Evolutionary conservation across 106 monocot genomes (phyloP), one percentile per base, ranked within the genome.

Genomic region (Phalaenopsis aphrodite): DNA sequence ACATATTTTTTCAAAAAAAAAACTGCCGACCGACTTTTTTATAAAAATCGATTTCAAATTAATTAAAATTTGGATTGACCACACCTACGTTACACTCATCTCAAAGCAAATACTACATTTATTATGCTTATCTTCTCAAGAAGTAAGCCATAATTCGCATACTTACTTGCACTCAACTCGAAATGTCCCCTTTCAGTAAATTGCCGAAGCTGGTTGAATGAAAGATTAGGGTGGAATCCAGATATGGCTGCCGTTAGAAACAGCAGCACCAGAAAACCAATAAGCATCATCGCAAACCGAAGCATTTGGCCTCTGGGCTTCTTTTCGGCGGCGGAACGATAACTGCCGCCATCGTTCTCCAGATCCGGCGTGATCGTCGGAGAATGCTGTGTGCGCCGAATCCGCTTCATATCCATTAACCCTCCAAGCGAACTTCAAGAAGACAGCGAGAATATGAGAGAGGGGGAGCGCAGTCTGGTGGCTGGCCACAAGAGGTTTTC

Each of bases 371-470:
- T 49, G 55, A 64, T 19, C 69, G 41, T 30, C 41, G 77, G 82
- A 12, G 72, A 55, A 2, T 37, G 55, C 41, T 68, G 78, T 39
- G 38, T 77, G 74, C 80, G 79, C 84, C 84, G 46, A 76, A 80
- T 76, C 76, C 84, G 79, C 84, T 80, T 84, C 84, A 84, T 80
- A 46, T 84, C 84, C 84, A 84, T 84, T 55, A 76, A 14, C 36
- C 8, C 5, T 55, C 5, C 8, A 42, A 3, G 43, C 74, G 43
- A 74, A 39, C 9, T 14, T 39, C 39, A 69, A 39, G 15, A 69
- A 61, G 5, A 38, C 3, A 69, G 4, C 69, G 39, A 39, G 38
- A 69, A 69, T 39, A 36, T 69, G 69, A 4, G 3, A 21, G 61
- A 3, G 21, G 5, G 61, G 0, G 21, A 61, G 58, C 4, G 18